Evolutionary conservation across 139 green algal species (phyloP).

Genomic region (Ettlia oleoabundans): DNA sequence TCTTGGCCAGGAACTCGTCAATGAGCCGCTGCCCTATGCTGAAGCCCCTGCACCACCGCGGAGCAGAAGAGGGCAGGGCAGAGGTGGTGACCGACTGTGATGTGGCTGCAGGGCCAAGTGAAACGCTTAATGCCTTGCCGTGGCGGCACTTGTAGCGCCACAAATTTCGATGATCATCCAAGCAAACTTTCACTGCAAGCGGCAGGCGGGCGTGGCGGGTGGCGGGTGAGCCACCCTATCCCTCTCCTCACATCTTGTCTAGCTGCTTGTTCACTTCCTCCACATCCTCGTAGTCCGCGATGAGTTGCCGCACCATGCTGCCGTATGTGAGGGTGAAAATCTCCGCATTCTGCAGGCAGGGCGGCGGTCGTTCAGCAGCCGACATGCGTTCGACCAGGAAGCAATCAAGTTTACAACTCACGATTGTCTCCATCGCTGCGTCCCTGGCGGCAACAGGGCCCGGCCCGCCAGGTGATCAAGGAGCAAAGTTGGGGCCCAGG

Average conservation of each 20-base stretch:
- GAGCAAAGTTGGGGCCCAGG: too few relatives aligned
- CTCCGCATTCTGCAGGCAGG: slow-evolving; percentile 85
- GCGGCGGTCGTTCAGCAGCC: too few relatives aligned
- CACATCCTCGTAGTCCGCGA: slow-evolving; percentile 93
- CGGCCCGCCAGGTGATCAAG: too few relatives aligned
- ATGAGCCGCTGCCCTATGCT: slow-evolving; percentile 91
- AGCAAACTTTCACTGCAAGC: not conserved
- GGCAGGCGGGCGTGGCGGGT: not conserved
- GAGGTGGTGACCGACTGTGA: too few relatives aligned
- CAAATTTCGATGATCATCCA: not conserved
- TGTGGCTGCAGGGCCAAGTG: too few relatives aligned
- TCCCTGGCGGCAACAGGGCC: too few relatives aligned
- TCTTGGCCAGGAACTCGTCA: slow-evolving; percentile 96
- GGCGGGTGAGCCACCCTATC: too few relatives aligned
- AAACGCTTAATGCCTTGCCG: too few relatives aligned
- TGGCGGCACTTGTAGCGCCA: too few relatives aligned
- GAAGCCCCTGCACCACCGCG: not conserved
- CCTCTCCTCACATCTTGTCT: slow-evolving; percentile 92
- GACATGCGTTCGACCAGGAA: too few relatives aligned
- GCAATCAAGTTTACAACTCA: too few relatives aligned
- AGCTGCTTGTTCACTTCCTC: slow-evolving; percentile 98
- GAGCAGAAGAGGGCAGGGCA: not conserved
- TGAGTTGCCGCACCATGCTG: slow-evolving; percentile 94
- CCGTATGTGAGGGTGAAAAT: slow-evolving; percentile 98
- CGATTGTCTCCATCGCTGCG: not conserved